Evolutionary conservation across 306 rosid species (phyloP).

Genomic region (Trifolium dubium): DNA sequence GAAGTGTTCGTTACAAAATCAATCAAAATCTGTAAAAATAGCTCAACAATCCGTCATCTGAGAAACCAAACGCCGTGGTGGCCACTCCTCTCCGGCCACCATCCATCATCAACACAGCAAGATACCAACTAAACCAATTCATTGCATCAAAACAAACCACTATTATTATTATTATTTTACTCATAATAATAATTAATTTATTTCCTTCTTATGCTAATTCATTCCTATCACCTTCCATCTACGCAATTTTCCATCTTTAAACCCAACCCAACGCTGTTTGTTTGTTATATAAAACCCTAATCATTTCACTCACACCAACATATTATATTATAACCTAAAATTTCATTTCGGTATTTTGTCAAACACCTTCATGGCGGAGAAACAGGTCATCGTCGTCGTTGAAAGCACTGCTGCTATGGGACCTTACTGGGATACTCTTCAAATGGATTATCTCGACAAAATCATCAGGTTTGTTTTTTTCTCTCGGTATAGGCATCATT

Average conservation of each 20-base stretch:
- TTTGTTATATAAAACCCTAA: too few relatives aligned
- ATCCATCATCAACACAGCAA: too few relatives aligned
- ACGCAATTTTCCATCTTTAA: background rate
- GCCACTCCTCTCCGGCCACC: too few relatives aligned
- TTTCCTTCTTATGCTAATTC: background rate
- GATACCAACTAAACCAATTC: too few relatives aligned
- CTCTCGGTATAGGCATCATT: background rate
- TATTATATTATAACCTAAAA: background rate
- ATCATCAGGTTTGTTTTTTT: slow-evolving; percentile 59
- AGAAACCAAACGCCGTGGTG: too few relatives aligned
- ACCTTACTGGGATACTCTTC: slow-evolving; percentile 67
- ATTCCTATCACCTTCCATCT: background rate
- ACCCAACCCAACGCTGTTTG: too few relatives aligned
- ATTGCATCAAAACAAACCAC: too few relatives aligned
- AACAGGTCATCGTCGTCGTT: slow-evolving; percentile 76
- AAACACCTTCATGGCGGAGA: slow-evolving; percentile 58
- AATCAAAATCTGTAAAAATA: too few relatives aligned
- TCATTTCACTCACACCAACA: background rate
- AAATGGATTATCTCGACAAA: slow-evolving; percentile 76
- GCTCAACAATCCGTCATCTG: too few relatives aligned
- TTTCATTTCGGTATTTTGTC: too few relatives aligned
- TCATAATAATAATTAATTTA: background rate
- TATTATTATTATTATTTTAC: too few relatives aligned
- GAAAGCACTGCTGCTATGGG: slow-evolving; percentile 93
- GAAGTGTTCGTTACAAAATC: too few relatives aligned